Evolutionary conservation across 306 rosid species (phyloP), one percentile per base, ranked within the genome.

Genomic region (Quercus robur): DNA sequence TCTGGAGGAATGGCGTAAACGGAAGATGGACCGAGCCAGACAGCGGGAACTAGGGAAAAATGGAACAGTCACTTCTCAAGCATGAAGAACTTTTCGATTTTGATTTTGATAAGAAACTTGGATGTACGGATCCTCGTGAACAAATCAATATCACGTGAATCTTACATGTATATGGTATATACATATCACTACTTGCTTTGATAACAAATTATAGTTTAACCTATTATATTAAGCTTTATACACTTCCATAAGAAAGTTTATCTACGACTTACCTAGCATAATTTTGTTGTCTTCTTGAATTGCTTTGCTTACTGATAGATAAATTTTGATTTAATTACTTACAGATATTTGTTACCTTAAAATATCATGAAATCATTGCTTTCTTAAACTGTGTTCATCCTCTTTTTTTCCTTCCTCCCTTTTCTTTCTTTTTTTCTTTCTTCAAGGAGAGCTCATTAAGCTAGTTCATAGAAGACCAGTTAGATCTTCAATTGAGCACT

Each of bases 1-100:
- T 84, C 78, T 95, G 81, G 99, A 91, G 84, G 99, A 95, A 83
- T 95, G 99, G 99, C 91, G 99, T 57, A 93, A 90, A 83, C 79
- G 99, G 85, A 95, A 95, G 91, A 95, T 95, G 91, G 99, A 93
- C 77, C 86, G 99, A 68, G 99, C 97, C 30, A 85, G 97, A 75
- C 92, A 81, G 69, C 90, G 99, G 55, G 87, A 90, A 84, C 73
- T 88, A 74, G 98, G 83, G 89, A 95, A 89, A 86, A 95, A 95
- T 76, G 98, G 97, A 82, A 90, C 97, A 25, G 56, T 67, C 52
- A 66, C 86, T 3, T 81, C 94, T 77, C 85, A 75, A 86, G 78
- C 89, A 79, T 91, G 84, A 90, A 35, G 28, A 30, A 28, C 62
- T 46, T 44, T 18, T 25, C 1, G 26, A 25, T 25, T 25, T 25